A percentile compares a stretch with the other conserved stretches of the same genome.
Conservation (phyloP, 495 filamentous ascomycete genomes). For the Ramalina peruviana region DNA sequence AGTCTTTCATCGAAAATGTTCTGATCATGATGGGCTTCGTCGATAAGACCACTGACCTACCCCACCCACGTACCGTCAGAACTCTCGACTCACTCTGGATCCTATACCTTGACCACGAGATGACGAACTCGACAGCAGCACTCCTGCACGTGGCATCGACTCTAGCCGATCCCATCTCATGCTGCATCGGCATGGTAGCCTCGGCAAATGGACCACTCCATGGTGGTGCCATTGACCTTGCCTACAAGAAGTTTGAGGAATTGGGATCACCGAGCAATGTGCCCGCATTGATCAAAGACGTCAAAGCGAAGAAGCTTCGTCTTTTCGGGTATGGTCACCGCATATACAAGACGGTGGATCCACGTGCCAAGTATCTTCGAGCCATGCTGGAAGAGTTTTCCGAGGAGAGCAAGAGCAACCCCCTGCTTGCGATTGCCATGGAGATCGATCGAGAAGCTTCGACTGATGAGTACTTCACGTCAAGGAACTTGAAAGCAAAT, state of each 20-base stretch:
- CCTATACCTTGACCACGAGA: conserved; percentile 37
- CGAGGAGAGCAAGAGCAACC: conserved; percentile 20
- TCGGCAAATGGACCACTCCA: conserved; percentile 37
- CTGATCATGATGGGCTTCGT: conserved; percentile 31
- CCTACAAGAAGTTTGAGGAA: conserved; percentile 28
- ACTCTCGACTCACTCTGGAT: conserved; percentile 23
- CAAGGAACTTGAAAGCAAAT: conserved; percentile 35
- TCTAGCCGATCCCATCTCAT: conserved; percentile 31
- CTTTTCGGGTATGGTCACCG: conserved; percentile 43
- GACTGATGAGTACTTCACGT: conserved; percentile 33
- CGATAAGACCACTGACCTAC: background rate
- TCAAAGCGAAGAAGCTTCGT: conserved; percentile 33
- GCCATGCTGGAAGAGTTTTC: conserved; percentile 27
- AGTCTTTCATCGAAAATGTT: conserved; percentile 30
- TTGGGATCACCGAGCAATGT: conserved; percentile 33
- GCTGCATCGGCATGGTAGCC: conserved; percentile 23
- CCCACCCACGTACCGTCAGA: background rate
- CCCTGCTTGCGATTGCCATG: conserved; percentile 31
- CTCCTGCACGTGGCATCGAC: conserved; percentile 36
- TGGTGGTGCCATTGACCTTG: conserved; percentile 37
- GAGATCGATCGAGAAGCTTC: conserved; percentile 35
- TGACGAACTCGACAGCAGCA: conserved; percentile 38
- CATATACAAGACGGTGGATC: conserved; percentile 36
- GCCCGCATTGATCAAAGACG: conserved; percentile 26
- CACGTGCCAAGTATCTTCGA: conserved; percentile 28